A percentile compares a stretch with the other conserved stretches of the same genome.
Conservation (phyloP, 345 rosid genomes). For the Gossypioides kirkii region DNA sequence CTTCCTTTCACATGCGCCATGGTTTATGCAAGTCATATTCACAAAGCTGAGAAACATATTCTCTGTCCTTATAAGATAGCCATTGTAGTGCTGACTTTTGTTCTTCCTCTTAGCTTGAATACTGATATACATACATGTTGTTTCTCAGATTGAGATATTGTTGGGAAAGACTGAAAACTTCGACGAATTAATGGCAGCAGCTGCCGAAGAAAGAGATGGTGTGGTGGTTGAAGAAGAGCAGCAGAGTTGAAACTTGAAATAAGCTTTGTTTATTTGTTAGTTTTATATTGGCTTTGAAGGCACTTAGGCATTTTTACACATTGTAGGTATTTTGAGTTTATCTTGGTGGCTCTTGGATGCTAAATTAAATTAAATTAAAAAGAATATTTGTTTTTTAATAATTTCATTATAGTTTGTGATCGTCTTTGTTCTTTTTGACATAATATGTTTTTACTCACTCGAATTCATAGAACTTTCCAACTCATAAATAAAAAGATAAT, state of each 20-base stretch:
- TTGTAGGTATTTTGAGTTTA: constrained; percentile 9
- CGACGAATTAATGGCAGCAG: constrained; percentile 82
- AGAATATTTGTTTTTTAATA: neutral
- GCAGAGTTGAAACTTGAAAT: neutral
- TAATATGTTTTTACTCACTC: too few species aligned
- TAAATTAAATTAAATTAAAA: neutral
- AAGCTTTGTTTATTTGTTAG: neutral
- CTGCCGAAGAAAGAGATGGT: constrained; percentile 54
- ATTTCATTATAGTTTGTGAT: too few species aligned
- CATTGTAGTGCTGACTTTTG: neutral
- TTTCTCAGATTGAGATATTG: constrained; percentile 61
- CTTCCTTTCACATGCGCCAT: neutral
- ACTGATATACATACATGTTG: neutral
- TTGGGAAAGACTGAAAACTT: constrained; percentile 77
- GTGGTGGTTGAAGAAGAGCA: constrained; percentile 45
- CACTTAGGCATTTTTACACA: constrained; percentile 11
- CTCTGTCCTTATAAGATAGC: neutral
- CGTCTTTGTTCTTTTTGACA: too few species aligned
- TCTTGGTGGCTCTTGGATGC: constrained; percentile 1
- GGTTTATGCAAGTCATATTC: neutral
- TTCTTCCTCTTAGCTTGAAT: neutral
- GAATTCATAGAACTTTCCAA: too few species aligned
- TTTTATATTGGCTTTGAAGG: neutral
- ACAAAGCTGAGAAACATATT: neutral
- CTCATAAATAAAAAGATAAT: too few species aligned